Conservation (phyloP, 352 stramenopile species). For the Globisporangium carolinianum region DNA sequence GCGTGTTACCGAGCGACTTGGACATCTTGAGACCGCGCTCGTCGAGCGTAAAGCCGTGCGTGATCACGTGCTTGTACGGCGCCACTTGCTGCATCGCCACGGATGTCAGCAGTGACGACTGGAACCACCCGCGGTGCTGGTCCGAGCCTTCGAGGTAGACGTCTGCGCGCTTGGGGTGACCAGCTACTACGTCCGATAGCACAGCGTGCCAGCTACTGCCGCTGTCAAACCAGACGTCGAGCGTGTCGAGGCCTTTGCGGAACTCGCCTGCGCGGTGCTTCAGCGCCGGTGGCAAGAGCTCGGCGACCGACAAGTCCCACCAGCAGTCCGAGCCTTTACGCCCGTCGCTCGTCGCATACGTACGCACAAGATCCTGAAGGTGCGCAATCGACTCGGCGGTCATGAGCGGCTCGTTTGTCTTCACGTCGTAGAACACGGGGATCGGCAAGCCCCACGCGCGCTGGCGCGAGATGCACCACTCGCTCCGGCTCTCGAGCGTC, state of each 20-base stretch:
- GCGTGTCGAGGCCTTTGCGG: conserved; percentile 94
- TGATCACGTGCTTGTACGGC: conserved; percentile 97
- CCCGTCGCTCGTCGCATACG: conserved; percentile 38
- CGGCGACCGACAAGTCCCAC: conserved; percentile 86
- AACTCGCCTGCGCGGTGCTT: conserved; percentile 82
- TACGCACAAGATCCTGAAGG: conserved; percentile 59
- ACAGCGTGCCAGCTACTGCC: conserved; percentile 77
- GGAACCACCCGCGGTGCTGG: conserved; percentile 98
- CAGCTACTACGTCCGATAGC: conserved; percentile 20
- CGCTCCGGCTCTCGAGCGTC: conserved; percentile 85
- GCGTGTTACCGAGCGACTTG: conserved; percentile 97
- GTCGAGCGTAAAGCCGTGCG: conserved; percentile 98
- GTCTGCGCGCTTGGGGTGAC: conserved; percentile 79
- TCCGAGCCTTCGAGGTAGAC: conserved; percentile 97
- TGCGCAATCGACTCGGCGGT: conserved; percentile 87
- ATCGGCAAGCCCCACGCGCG: conserved; percentile 97
- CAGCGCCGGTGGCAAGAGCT: conserved; percentile 60
- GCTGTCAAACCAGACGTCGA: conserved; percentile 99
- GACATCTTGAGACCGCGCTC: conserved; percentile 99
- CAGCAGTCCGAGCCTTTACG: conserved; percentile 93
- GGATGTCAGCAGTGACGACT: conserved; percentile 95
- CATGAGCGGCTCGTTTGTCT: conserved; percentile 87
- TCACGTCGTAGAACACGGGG: conserved; percentile 96
- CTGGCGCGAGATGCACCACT: conserved; percentile 99
- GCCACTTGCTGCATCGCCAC: conserved; percentile 73